Percentiles rank a stretch among this genome's conserved stretches.
phyloP scores from a whole-genome alignment of 805 yeast genomes.

The Phaffomyces antillensis region DNA sequence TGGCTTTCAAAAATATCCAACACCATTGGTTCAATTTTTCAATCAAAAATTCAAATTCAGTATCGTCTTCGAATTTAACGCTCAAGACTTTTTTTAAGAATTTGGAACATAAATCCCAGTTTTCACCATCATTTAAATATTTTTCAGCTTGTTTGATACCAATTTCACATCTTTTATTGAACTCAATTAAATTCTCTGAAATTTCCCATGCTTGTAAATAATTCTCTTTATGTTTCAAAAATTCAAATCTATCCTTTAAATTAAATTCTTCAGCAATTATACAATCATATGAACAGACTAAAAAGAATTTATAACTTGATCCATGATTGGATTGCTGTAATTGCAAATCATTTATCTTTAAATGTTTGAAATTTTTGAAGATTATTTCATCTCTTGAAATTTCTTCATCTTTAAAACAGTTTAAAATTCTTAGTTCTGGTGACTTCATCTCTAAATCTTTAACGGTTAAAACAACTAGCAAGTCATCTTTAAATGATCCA shows the following conservation, averaged over 20 bases:
- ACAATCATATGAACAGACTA: constrained; percentile 77
- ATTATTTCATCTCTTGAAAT: constrained; percentile 74
- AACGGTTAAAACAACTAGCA: constrained; percentile 53
- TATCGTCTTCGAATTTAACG: constrained; percentile 14
- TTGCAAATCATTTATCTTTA: constrained; percentile 78
- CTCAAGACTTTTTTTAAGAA: constrained; percentile 39
- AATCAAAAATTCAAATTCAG: constrained; percentile 15
- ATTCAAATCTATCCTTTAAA: constrained; percentile 58
- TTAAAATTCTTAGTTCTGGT: constrained; percentile 73
- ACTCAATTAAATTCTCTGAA: constrained; percentile 48
- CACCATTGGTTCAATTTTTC: constrained; percentile 65
- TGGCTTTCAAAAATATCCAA: constrained; percentile 40
- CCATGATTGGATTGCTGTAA: constrained; percentile 46
- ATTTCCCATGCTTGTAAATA: constrained; percentile 75
- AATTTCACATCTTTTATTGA: constrained; percentile 43
- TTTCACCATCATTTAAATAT: constrained; percentile 30
- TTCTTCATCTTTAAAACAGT: constrained; percentile 61
- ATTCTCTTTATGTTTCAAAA: constrained; percentile 54
- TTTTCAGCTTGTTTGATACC: constrained; percentile 49
- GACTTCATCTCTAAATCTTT: constrained; percentile 29
- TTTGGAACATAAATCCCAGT: constrained; percentile 51
- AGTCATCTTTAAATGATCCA: constrained; percentile 66
- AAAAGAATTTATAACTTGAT: constrained; percentile 41
- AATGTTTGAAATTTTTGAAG: constrained; percentile 43
- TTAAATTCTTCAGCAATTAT: constrained; percentile 69